Evolutionary conservation across 257 asterid species (phyloP), one percentile per base, ranked within the genome.

Genomic region (Mitragyna speciosa): DNA sequence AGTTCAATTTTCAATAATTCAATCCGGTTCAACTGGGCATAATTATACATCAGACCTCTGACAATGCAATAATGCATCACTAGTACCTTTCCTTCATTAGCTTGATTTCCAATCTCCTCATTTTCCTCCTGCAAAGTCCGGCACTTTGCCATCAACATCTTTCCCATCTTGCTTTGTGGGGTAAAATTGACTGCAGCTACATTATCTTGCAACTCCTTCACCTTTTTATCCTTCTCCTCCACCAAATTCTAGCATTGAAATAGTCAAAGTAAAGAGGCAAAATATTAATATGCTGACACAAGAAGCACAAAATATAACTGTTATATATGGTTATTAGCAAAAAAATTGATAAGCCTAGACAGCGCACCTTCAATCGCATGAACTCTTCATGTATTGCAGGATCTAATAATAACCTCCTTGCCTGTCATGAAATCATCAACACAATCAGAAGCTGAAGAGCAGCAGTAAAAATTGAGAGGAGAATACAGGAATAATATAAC

Each of bases 361-460:
- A 39, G 72, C 30, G 76, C 59, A 96, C 99, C 98, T 96, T 96
- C 78, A 94, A 84, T 76, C 99, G 87, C 77, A 89, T 92, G 85
- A 96, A 96, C 84, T 96, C 99, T 84, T 96, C 99, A 83, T 96
- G 97, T 81, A 96, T 91, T 67, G 99, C 98, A 49, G 99, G 99
- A 79, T 94, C 99, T n/a, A 96, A 90, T 82, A 96, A 77, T 76
- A 96, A 82, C 79, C 88, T 90, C 89, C 94, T 89, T 33, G 98
- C 99, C 97, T 93, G 94, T 76, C 83, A 89, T 24, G 61, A 84
- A 63, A 36, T 56, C 41, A 47, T 61, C 26, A 73, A 14, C 30
- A 74, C 17, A 39, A 36, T 52, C 52, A 52, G 30, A 9, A 52
- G 54, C 30, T 33, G 52, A 2, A 11, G 43, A 66, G 8, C 33